Evolutionary conservation across 225 moss, liverwort and hornwort genomes (phyloP), one percentile per base, ranked within the genome.

Genomic region (Marchantia paleacea): DNA sequence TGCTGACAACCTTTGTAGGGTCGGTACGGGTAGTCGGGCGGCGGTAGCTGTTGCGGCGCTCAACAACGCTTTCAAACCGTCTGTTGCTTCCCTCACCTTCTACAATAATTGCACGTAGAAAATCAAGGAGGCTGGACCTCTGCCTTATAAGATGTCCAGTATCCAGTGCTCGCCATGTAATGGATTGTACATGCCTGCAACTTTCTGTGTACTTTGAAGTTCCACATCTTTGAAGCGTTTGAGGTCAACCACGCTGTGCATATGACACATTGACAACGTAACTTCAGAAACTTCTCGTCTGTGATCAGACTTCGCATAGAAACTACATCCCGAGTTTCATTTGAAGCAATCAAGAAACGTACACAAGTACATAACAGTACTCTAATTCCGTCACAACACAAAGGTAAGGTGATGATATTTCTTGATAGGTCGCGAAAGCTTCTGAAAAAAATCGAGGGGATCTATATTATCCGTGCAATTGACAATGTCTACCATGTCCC

Each of bases 11-110:
- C 91, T 95, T 29, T 95, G 91, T 61, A 95, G 91, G 72, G 93
- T 95, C 12, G 94, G 94, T 48, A 95, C 94, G 75, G 91, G 94
- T 52, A 88, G 91, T 82, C 90, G 89, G 58, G 94, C 94, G 28
- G 94, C 94, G 22, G 91, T 95, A 49, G 94, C 94, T 0, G 86
- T 95, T 29, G 93, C 92, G 13, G 94, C 93, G 86, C 90, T 95
- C 80, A 88, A 87, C 49, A 91, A 93, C 77, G 89, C 91, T 25
- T 82, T 88, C 48, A 93, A 93, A 64, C 79, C 20, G 20, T 77
- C 87, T 19, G 87, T 89, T 30, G 94, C 94, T 49, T 88, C 90
- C 0, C 88, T 95, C 26, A 87, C 85, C 60, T 93, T 90, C 53
- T 95, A 95, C 71, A 93, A 95, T 55, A 93, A 95, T 20, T 93